A percentile compares a stretch with the other conserved stretches of the same genome.
Evolutionary conservation across 2,329 filamentous ascomycete genomes (phyloP).

Genomic region (Periconia sp.): DNA sequence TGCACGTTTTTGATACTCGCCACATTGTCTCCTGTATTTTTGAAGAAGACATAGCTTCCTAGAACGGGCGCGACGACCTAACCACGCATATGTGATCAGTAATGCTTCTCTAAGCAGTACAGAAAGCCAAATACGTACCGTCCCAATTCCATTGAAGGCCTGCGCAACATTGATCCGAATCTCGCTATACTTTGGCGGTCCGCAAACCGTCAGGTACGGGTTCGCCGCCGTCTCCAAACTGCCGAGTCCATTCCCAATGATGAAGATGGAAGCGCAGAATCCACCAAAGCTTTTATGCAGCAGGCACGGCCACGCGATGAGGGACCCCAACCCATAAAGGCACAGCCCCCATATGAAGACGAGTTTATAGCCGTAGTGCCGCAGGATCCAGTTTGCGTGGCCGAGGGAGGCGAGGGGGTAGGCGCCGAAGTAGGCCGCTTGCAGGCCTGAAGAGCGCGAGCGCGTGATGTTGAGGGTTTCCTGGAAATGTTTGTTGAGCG

Average conservation of each 20-base stretch:
- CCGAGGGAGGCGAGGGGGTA: conserved; percentile 57
- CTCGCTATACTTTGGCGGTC: conserved; percentile 65
- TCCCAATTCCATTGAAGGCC: conserved; percentile 64
- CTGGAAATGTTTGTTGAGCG: conserved; percentile 58
- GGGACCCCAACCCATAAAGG: conserved; percentile 62
- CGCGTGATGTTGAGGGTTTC: conserved; percentile 51
- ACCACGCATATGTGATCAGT: too few relatives aligned
- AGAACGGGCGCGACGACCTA: conserved; percentile 63
- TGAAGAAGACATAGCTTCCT: conserved; percentile 67
- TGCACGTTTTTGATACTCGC: conserved; percentile 65
- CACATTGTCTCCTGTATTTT: conserved; percentile 56
- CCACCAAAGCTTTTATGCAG: conserved; percentile 63
- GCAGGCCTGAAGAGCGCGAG: conserved; percentile 53
- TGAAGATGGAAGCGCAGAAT: conserved; percentile 65
- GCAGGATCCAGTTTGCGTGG: conserved; percentile 56
- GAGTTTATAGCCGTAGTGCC: conserved; percentile 56
- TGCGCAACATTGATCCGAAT: conserved; percentile 65
- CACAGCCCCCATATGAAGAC: conserved; percentile 60
- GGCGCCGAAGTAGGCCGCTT: conserved; percentile 58
- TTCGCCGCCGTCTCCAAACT: conserved; percentile 67
- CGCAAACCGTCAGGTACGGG: conserved; percentile 58
- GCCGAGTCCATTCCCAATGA: conserved; percentile 59
- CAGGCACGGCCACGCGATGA: conserved; percentile 65
- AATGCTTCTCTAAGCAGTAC: background rate
- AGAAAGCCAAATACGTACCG: conserved; percentile 41